Base-by-base conservation (phyloP, 228 moss, liverwort and hornwort species). In the Sphagnum magellanicum region DNA sequence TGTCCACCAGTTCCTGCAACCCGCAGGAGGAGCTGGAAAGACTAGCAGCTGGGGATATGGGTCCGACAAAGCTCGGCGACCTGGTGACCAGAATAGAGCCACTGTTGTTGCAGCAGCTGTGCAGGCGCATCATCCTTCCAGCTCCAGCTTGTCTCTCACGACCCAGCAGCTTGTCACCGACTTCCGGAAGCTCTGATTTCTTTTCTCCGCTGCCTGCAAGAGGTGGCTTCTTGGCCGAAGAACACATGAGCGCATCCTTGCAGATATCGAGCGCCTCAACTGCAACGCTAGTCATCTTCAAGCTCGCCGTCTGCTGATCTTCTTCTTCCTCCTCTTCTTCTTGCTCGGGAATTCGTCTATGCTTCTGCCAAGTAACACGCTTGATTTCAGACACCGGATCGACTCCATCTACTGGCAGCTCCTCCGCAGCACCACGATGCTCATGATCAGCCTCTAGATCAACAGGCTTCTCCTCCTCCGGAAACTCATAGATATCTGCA, bases 311-410 rank as follows among this genome's bases (percentile, higher is more conserved):
- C 6, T 72, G 59, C 16, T 70, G 66, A 4, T 79, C 79, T 32
- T 32, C 32, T 32, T 32, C 32, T 32, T 32, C 32, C 3, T 32
- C 32, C 32, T 32, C 32, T 6, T 60, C 63, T 59, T 85, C 85
- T 4, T 55, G 32, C 59, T 82, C 86, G 0, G 77, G 73, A 32
- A 32, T 32, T 15, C 67, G 77, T 60, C 77, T 75, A 75, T 82
- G 82, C n/a, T 70, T 71, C 71, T 75, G 75, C 64, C 79, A 86
- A 17, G 82, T 86, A 16, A 86, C 86, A 11, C 77, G 86, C 75
- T 86, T 86, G 63, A 86, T 82, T 17, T 62, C 61, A 8, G 61
- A 62, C 32, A 32, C 32, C 32, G 32, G 32, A 32, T 32, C 32
- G 32, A 32, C 32, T 32, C 32, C 32, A 32, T 32, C 32, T 32